Evolutionary conservation across 2,329 filamentous ascomycete genomes (phyloP).

Genomic region (Claviceps lovelessii): DNA sequence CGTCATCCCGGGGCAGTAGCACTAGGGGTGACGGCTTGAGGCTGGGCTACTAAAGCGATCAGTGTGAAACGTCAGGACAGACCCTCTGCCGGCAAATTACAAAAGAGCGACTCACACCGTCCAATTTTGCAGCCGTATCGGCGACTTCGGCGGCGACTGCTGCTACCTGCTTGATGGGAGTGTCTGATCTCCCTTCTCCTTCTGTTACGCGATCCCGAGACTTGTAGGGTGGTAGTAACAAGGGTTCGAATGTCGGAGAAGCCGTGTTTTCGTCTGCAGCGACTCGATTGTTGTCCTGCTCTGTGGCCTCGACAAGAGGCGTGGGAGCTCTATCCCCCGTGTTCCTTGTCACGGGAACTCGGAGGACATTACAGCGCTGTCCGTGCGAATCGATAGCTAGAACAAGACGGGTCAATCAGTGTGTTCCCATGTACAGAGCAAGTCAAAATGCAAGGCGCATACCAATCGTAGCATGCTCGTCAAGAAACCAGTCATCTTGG

Average conservation of each 20-base stretch:
- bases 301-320: conserved; percentile 6
- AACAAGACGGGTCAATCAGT: neutral
- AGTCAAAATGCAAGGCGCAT: neutral
- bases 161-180: conserved; percentile 27
- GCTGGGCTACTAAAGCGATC: conserved; percentile 7
- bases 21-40: conserved; percentile 2
- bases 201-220: conserved; percentile 11
- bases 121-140: conserved; percentile 25
- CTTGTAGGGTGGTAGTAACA: conserved; percentile 8
- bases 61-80: conserved; percentile 8
- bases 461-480: conserved; percentile 49
- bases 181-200: conserved; percentile 15
- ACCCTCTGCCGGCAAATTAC: neutral
- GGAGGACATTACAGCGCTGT: conserved; percentile 8
- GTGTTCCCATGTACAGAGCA: neutral
- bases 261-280: neutral
- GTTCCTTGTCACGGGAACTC: conserved; percentile 8
- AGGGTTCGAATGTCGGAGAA: conserved; percentile 1
- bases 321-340: neutral
- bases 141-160: conserved; percentile 30
- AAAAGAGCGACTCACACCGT: conserved; percentile 11
- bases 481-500: conserved; percentile 56
- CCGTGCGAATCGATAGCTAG: conserved; percentile 5
- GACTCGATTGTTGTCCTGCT: neutral
- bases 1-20: neutral